A percentile compares a stretch with the other conserved stretches of the same genome.
Conservation (phyloP, 2,329 filamentous ascomycete species). For the Aspergillus amoenus region DNA sequence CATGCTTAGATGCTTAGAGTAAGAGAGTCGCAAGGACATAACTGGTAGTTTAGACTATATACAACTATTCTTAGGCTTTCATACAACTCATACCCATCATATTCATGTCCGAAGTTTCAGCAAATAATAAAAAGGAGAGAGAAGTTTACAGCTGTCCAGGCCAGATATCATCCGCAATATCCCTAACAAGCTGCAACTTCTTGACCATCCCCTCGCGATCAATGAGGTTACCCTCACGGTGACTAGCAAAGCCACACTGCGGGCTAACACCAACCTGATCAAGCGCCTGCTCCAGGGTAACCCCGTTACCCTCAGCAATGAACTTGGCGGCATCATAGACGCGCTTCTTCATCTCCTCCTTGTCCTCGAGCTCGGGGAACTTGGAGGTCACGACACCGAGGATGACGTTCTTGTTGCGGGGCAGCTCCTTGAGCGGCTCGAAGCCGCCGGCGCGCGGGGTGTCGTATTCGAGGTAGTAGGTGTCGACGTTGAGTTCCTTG, state of each 20-base stretch:
- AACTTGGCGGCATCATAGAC: constrained; percentile 64
- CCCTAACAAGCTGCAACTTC: constrained; percentile 69
- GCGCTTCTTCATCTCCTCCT: constrained; percentile 62
- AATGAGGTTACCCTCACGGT: constrained; percentile 70
- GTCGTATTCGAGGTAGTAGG: constrained; percentile 70
- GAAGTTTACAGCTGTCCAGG: constrained; percentile 48
- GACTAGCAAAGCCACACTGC: constrained; percentile 73
- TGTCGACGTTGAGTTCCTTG: constrained; percentile 61
- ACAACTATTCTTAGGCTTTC: neutral
- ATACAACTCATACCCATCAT: constrained; percentile 2
- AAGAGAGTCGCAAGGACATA: neutral
- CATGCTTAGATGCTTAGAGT: too few relatives aligned
- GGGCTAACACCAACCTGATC: constrained; percentile 68
- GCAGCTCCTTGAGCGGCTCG: constrained; percentile 62
- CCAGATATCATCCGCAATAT: constrained; percentile 74
- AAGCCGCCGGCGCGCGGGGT: constrained; percentile 65
- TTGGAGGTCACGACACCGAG: constrained; percentile 66
- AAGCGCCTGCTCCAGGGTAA: constrained; percentile 66
- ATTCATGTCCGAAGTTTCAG: neutral
- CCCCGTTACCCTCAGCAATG: constrained; percentile 66
- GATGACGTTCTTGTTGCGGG: constrained; percentile 62
- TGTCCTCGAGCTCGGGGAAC: constrained; percentile 61
- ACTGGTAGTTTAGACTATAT: neutral
- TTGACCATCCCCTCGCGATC: constrained; percentile 69
- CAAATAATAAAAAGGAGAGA: neutral